Conservation (phyloP, 2,329 filamentous ascomycete genomes). For the Fusarium redolens region DNA sequence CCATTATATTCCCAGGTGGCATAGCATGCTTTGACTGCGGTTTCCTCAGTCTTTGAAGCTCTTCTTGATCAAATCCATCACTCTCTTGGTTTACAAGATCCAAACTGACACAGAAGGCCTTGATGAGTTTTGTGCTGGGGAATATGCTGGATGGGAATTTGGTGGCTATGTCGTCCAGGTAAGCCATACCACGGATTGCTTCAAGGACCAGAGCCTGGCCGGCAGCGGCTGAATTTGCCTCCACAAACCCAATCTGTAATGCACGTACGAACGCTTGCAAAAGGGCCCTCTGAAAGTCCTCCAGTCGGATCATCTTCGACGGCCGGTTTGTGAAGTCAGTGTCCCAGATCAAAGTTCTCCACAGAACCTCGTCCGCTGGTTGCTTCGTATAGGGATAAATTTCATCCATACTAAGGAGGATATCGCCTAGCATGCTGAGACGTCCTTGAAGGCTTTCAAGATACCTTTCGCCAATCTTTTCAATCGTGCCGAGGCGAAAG, state of each 20-base stretch:
- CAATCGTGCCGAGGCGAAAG: neutral
- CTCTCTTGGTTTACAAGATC: neutral
- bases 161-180: neutral
- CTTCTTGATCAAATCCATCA: accelerated
- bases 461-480: neutral
- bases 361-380: neutral
- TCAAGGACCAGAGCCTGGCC: neutral
- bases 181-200: accelerated
- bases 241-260: neutral
- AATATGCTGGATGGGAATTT: neutral
- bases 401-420: neutral
- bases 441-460: neutral
- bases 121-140: neutral
- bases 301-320: neutral
- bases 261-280: neutral
- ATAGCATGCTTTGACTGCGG: neutral
- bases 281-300: neutral
- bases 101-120: accelerated
- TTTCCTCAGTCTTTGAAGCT: neutral
- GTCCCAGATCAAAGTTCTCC: slow-evolving; percentile 5
- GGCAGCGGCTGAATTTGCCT: neutral
- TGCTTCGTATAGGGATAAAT: neutral
- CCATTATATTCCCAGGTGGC: neutral
- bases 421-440: accelerated
- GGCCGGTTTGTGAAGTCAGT: neutral